These are phyloP conservation scores for Eucalyptus cladocalyx DNA, from an alignment of 345 rosid species.

Conservation along the genomic window DNA sequence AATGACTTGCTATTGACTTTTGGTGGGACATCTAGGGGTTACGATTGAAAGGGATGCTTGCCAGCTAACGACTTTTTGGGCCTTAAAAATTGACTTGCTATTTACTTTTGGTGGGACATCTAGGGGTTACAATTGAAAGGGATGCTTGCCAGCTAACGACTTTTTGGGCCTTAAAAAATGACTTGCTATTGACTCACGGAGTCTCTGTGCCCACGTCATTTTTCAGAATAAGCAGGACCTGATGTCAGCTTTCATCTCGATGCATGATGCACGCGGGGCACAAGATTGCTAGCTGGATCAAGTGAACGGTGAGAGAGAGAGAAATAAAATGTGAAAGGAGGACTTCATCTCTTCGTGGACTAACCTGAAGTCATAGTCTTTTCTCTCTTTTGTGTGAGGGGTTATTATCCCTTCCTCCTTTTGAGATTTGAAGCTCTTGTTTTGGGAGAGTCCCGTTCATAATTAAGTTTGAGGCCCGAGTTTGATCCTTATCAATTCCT, in stretches of 20 bases:
- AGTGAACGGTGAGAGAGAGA: fast-evolving
- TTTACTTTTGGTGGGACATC: background rate
- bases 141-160: background rate
- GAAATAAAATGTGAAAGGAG: background rate
- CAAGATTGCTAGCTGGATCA: background rate
- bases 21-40: background rate
- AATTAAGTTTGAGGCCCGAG: background rate
- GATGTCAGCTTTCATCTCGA: background rate
- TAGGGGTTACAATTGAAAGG: background rate
- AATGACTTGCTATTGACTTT: background rate
- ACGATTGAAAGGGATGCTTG: background rate
- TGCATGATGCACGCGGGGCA: background rate
- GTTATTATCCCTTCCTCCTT: background rate
- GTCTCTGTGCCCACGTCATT: background rate
- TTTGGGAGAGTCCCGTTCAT: background rate
- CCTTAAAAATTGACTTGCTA: background rate
- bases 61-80: background rate
- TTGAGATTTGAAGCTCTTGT: background rate
- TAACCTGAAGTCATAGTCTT: background rate
- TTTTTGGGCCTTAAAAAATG: background rate
- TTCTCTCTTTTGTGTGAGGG: background rate
- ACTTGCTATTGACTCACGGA: background rate
- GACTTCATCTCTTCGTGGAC: background rate
- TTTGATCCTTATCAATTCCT: background rate
- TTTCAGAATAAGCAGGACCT: background rate